A percentile compares a stretch with the other conserved stretches of the same genome.
These are phyloP conservation scores for Trichosanthes truncata DNA, from an alignment of 306 rosid genomes.

Conservation along the genomic window DNA sequence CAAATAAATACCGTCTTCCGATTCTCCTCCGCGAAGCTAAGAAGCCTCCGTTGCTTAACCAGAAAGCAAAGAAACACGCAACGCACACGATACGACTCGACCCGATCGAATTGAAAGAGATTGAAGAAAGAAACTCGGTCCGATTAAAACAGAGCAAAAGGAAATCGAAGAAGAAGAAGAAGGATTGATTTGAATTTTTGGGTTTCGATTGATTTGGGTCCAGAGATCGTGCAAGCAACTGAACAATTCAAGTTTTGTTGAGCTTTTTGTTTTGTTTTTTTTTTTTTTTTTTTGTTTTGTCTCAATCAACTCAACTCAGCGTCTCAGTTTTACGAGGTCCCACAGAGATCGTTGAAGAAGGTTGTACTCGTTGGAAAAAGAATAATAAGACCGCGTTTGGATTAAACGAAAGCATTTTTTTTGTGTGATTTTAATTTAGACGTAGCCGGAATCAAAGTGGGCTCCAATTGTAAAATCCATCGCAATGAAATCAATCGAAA, in stretches of 20 bases:
- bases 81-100: neutral
- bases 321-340: neutral
- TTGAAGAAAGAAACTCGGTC: neutral
- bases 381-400: too few species aligned
- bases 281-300: neutral
- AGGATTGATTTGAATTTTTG: neutral
- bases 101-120: neutral
- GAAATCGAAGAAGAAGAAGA: neutral
- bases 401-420: too few species aligned
- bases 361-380: too few species aligned
- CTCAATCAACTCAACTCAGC: neutral
- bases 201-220: conserved; percentile 13
- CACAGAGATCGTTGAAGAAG: neutral
- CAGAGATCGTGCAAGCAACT: conserved; percentile 50
- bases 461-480: too few species aligned
- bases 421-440: too few species aligned
- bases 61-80: conserved; percentile 33
- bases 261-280: too few species aligned
- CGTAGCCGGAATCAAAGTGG: too few species aligned
- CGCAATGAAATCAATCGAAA: too few species aligned
- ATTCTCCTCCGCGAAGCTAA: neutral
- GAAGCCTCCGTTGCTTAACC: conserved; percentile 10
- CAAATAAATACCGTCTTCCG: conserved; percentile 18
- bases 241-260: neutral
- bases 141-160: neutral